phyloP scores from a whole-genome alignment of 345 rosid species.

The Barbarea vulgaris region DNA sequence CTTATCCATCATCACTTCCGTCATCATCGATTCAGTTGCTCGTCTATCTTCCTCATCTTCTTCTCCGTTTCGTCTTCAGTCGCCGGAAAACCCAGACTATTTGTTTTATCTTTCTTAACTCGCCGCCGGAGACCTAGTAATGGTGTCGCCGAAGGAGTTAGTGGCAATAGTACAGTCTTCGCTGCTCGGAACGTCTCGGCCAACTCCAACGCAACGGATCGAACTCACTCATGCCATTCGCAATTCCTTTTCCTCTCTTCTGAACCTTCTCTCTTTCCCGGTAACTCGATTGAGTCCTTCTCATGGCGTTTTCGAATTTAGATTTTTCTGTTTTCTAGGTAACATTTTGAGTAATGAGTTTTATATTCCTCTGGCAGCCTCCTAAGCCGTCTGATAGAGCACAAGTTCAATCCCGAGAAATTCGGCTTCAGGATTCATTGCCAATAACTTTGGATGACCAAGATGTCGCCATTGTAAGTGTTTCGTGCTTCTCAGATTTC shows the following conservation, averaged over 20 bases:
- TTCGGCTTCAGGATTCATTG: slow-evolving; percentile 83
- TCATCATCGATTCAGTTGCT: neutral
- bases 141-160: slow-evolving; percentile 77
- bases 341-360: neutral
- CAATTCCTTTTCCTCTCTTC: slow-evolving; percentile 60
- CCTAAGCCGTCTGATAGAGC: slow-evolving; percentile 76
- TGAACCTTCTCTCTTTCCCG: slow-evolving; percentile 71
- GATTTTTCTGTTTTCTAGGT: neutral
- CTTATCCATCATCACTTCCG: neutral
- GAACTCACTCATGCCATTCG: slow-evolving; percentile 85
- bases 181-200: slow-evolving; percentile 66
- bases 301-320: slow-evolving; percentile 2
- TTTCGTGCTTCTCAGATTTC: neutral
- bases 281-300: slow-evolving; percentile 39
- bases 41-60: neutral
- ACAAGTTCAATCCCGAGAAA: slow-evolving; percentile 79
- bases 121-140: slow-evolving; percentile 18
- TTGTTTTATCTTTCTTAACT: neutral
- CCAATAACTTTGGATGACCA: slow-evolving; percentile 85
- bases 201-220: slow-evolving; percentile 67
- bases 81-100: neutral
- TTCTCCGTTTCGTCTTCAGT: neutral
- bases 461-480: slow-evolving; percentile 80
- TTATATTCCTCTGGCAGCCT: slow-evolving; percentile 48
- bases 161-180: slow-evolving; percentile 66